Conservation (phyloP, 2,329 filamentous ascomycete genomes). For the Diaporthe batatas region DNA sequence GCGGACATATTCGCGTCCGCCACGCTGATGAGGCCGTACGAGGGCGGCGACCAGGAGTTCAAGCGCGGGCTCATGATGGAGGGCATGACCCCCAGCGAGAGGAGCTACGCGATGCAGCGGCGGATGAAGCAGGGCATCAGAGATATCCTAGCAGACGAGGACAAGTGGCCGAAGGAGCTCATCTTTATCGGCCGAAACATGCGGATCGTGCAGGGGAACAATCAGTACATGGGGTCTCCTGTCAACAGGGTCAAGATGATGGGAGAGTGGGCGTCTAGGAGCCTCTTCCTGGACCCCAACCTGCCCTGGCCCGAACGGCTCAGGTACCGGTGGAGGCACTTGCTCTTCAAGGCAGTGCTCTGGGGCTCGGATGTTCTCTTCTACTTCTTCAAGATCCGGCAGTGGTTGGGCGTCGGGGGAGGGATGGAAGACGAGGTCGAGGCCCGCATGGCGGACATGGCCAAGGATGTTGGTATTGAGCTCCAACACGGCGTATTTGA, state of each 20-base stretch:
- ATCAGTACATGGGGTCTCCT: slow-evolving; percentile 89
- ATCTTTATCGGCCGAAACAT: slow-evolving; percentile 94
- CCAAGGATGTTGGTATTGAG: slow-evolving; percentile 92
- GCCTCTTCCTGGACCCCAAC: slow-evolving; percentile 81
- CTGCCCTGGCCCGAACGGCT: slow-evolving; percentile 73
- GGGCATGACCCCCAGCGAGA: slow-evolving; percentile 72
- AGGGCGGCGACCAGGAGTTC: slow-evolving; percentile 81
- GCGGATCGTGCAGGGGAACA: slow-evolving; percentile 93
- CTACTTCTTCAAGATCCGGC: slow-evolving; percentile 82
- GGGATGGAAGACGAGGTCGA: slow-evolving; percentile 98
- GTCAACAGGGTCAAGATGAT: slow-evolving; percentile 96
- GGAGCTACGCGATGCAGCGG: slow-evolving; percentile 91
- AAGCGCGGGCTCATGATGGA: slow-evolving; percentile 74
- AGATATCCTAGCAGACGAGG: slow-evolving; percentile 84
- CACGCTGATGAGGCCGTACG: slow-evolving; percentile 90
- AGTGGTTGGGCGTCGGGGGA: slow-evolving; percentile 80
- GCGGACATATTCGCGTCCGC: slow-evolving; percentile 92
- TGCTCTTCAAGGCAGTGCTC: slow-evolving; percentile 85
- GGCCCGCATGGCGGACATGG: slow-evolving; percentile 86
- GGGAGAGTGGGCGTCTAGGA: slow-evolving; percentile 87
- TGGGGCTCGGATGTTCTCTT: slow-evolving; percentile 84
- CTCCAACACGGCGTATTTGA: slow-evolving; percentile 91
- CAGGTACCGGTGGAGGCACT: slow-evolving; percentile 79
- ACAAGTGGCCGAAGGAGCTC: slow-evolving; percentile 90
- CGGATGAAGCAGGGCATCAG: slow-evolving; percentile 78